These are phyloP conservation scores for Euphorbia lathyris DNA, from an alignment of 345 rosid genomes.

Conservation along the genomic window DNA sequence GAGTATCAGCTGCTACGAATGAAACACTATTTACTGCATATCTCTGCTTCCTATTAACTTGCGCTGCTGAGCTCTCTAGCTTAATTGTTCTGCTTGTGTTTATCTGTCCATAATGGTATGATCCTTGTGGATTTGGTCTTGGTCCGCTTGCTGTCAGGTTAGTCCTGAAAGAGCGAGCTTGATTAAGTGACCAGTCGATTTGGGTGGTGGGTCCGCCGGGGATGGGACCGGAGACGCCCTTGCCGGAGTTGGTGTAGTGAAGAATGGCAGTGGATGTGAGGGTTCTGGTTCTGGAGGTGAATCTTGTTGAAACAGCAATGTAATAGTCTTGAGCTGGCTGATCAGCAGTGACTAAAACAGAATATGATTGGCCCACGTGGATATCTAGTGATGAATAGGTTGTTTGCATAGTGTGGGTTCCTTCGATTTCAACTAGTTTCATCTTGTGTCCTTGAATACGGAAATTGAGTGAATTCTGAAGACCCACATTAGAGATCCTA, in stretches of 20 bases:
- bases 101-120: conserved; percentile 78
- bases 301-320: conserved; percentile 60
- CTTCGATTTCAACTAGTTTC: conserved; percentile 89
- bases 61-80: conserved; percentile 59
- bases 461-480: conserved; percentile 61
- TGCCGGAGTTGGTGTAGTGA: conserved; percentile 61
- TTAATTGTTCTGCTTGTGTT: conserved; percentile 55
- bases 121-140: conserved; percentile 95
- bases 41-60: conserved; percentile 62
- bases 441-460: conserved; percentile 64
- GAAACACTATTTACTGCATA: conserved; percentile 81
- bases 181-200: conserved; percentile 65
- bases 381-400: conserved; percentile 60
- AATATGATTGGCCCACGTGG: conserved; percentile 85
- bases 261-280: conserved; percentile 49
- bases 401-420: conserved; percentile 79
- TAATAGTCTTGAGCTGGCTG: conserved; percentile 58
- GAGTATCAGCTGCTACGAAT: conserved; percentile 63
- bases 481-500: conserved; percentile 86
- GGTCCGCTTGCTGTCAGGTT: conserved; percentile 92
- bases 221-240: conserved; percentile 38
- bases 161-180: conserved; percentile 79
- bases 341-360: conserved; percentile 81
- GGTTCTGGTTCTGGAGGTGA: conserved; percentile 35
- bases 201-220: conserved; percentile 48